Base-by-base conservation (phyloP, 2,329 filamentous ascomycete genomes). In the Fonsecaea pedrosoi region DNA sequence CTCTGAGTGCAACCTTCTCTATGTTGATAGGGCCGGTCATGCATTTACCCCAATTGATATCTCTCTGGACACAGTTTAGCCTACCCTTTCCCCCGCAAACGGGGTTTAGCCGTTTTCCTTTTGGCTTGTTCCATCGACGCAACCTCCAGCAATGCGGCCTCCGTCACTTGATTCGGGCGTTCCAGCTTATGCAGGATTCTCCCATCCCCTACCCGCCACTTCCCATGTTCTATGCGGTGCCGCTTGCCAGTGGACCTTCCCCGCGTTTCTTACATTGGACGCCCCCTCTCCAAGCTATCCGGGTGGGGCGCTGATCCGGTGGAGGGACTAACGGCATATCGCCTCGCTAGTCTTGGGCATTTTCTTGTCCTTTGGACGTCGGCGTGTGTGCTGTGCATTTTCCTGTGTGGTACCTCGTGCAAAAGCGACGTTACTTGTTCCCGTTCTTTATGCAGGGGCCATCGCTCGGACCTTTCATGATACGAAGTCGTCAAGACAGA, bases 231-330 rank as follows among this genome's bases (percentile, higher is more conserved):
- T 59, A 40, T 55, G 54, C 48, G 35, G 37, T 37, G 54, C 50
- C 55, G 18, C 59, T 34, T 18, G 54, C 54, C 58, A 45, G 48
- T 67, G 61, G 59, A 48, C n/a, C 21, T 67, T 64, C 65, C 68
- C 68, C 68, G 68, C 68, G 65, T 69, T 65, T 67, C 64, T 59
- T 62, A 59, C 53, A 64, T 63, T 61, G 60, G 61, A 56, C 38
- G 48, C 15, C 60, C n/a, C 35, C n/a, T 25, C 34, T 15, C 9
- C 35, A 42, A 21, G 38, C 54, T 21, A 40, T 32, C 13, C 34
- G 45, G 54, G 59, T 65, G 66, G 57, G 60, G 60, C 48, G 54
- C 53, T 35, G 15, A 18, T 53, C 54, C 65, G 45, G 9, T 54
- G 65, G 58, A 18, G 34, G 59, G n/a, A 53, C 48, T 45, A 54